Conservation (phyloP, 495 filamentous ascomycete genomes). For the Penicillium fimorum region DNA sequence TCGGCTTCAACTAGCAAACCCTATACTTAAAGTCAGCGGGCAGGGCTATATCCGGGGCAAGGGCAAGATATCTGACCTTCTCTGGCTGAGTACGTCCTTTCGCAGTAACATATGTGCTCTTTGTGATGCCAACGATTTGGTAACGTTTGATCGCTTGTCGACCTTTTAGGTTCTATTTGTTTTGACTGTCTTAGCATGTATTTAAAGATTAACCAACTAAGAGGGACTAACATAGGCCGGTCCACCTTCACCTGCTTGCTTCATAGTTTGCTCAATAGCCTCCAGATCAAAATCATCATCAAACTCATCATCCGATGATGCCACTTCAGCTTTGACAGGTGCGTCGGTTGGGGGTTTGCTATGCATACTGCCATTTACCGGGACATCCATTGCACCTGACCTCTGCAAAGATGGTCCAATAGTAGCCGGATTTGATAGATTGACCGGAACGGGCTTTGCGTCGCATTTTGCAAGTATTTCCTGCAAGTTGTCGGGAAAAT, state of each 20-base stretch:
- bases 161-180: conserved; percentile 52
- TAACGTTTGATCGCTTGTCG: conserved; percentile 78
- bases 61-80: conserved; percentile 55
- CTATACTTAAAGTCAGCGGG: conserved; percentile 46
- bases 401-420: conserved; percentile 10
- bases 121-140: conserved; percentile 66
- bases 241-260: conserved; percentile 33
- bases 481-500: conserved; percentile 45
- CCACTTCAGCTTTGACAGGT: conserved; percentile 10
- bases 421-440: conserved; percentile 18
- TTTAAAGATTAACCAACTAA: conserved; percentile 36
- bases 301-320: conserved; percentile 43
- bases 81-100: conserved; percentile 62
- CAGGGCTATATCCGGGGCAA: neutral
- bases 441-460: conserved; percentile 53
- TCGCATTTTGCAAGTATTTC: conserved; percentile 44
- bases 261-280: conserved; percentile 45
- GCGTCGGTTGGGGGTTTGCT: conserved; percentile 4
- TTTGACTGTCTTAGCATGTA: conserved; percentile 43
- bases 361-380: neutral
- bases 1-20: conserved; percentile 76
- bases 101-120: conserved; percentile 61
- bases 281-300: conserved; percentile 47
- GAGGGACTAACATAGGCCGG: conserved; percentile 44
- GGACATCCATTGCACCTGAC: conserved; percentile 1